phyloP scores from a whole-genome alignment of 345 rosid genomes.

The Firmiana major region DNA sequence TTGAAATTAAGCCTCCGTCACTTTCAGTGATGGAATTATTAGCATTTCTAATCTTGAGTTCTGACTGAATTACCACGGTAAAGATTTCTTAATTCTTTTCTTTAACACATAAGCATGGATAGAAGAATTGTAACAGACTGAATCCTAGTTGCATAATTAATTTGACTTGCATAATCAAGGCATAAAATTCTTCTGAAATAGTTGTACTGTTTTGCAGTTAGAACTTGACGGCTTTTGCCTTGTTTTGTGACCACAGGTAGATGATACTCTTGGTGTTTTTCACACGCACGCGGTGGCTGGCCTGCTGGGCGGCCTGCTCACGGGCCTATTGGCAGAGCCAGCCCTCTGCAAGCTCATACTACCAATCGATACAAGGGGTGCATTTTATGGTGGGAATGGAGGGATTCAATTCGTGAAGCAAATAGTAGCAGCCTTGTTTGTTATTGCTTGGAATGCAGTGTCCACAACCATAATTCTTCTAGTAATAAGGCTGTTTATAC shows the following conservation, averaged over 20 bases:
- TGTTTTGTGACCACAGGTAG: slow-evolving; percentile 40
- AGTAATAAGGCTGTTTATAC: slow-evolving; percentile 54
- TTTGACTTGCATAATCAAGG: not conserved
- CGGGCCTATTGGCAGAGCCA: slow-evolving; percentile 87
- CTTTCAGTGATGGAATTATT: not conserved
- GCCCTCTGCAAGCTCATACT: slow-evolving; percentile 43
- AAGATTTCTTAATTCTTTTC: not conserved
- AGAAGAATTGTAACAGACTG: not conserved
- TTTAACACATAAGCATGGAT: not conserved
- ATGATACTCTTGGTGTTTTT: slow-evolving; percentile 84
- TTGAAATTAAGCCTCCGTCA: not conserved
- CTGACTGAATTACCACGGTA: not conserved
- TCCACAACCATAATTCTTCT: slow-evolving; percentile 62
- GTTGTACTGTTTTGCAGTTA: too few relatives aligned
- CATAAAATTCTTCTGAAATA: too few relatives aligned
- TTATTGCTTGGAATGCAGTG: slow-evolving; percentile 62
- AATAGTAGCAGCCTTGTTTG: slow-evolving; percentile 63
- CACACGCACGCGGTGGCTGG: slow-evolving; percentile 98
- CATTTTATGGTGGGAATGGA: slow-evolving; percentile 75
- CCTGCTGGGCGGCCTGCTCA: slow-evolving; percentile 65
- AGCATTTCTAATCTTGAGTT: not conserved
- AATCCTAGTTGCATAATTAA: not conserved
- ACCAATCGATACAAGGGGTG: slow-evolving; percentile 54
- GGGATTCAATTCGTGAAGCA: slow-evolving; percentile 66
- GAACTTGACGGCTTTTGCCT: not conserved